Percentiles rank a stretch among this genome's conserved stretches.
These are phyloP conservation scores for Termitomyces sp. DNA, from an alignment of 768 basidiomycete genomes.

Conservation along the genomic window DNA sequence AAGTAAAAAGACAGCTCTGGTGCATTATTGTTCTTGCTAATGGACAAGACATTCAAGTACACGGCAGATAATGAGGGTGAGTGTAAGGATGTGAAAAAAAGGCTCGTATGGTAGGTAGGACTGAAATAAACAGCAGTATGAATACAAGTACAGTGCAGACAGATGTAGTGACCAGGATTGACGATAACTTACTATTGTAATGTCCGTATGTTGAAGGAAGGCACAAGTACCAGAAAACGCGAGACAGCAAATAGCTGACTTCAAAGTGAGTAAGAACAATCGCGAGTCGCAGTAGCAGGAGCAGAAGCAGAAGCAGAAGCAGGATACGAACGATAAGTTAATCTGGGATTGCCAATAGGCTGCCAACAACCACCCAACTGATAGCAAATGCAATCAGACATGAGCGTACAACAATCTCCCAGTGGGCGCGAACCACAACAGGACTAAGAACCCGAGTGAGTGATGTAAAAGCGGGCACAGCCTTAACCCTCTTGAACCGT, in stretches of 20 bases:
- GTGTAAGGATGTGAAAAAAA: not conserved
- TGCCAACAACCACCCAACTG: conserved; percentile 37
- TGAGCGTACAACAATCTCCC: conserved; percentile 77
- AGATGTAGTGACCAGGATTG: not conserved
- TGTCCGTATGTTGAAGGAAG: not conserved
- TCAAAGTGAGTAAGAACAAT: not conserved
- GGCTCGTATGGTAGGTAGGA: not conserved
- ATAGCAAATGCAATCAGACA: conserved; percentile 43
- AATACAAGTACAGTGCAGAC: not conserved
- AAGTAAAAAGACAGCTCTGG: not conserved
- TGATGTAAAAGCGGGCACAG: conserved; percentile 72
- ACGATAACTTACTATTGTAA: not conserved
- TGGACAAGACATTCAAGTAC: not conserved
- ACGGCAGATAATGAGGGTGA: not conserved
- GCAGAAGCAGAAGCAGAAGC: not conserved
- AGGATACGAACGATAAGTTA: not conserved
- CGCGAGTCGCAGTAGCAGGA: too few relatives aligned
- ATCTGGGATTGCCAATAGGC: conserved; percentile 29
- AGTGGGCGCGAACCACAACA: conserved; percentile 73
- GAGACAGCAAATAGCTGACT: too few relatives aligned
- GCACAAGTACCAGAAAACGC: not conserved
- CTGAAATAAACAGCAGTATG: not conserved
- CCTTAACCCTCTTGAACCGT: conserved; percentile 42
- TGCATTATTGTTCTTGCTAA: too few relatives aligned
- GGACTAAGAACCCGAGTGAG: conserved; percentile 69